A percentile compares a stretch with the other conserved stretches of the same genome.
These are phyloP conservation scores for Backusella morwellensis DNA, from an alignment of 192 early-diverging fungal genomes.

Conservation along the genomic window DNA sequence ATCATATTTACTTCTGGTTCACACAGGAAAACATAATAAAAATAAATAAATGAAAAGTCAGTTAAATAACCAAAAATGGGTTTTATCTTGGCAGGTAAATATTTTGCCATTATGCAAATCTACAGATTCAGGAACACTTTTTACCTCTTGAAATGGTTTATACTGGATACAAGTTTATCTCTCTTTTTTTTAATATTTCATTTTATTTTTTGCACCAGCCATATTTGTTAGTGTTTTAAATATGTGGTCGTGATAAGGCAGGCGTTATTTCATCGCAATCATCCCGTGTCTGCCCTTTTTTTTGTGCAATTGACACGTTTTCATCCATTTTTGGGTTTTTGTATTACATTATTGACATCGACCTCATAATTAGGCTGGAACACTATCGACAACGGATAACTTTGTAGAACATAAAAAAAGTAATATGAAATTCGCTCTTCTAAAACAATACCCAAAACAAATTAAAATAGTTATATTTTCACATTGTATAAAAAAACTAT, in stretches of 20 bases:
- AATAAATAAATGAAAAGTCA: background rate
- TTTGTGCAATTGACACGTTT: slow-evolving; percentile 1
- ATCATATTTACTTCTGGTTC: background rate
- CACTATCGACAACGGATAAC: background rate
- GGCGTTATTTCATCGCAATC: background rate
- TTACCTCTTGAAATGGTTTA: background rate
- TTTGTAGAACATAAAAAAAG: background rate
- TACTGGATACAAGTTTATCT: background rate
- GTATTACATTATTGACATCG: slow-evolving; percentile 2
- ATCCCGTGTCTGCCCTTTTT: slow-evolving; percentile 4
- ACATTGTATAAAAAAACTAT: background rate
- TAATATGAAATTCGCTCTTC: background rate
- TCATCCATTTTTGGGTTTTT: background rate
- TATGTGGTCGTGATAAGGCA: background rate
- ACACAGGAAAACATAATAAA: background rate
- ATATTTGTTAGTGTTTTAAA: background rate
- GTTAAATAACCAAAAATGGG: background rate
- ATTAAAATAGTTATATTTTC: background rate
- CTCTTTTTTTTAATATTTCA: background rate
- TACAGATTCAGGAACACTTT: background rate
- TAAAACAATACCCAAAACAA: background rate
- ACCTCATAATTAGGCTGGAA: background rate
- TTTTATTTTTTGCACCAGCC: background rate
- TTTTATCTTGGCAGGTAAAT: background rate
- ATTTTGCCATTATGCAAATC: background rate